Evolutionary conservation across 2,329 filamentous ascomycete genomes (phyloP).

Genomic region (Lachnum nothofagi): DNA sequence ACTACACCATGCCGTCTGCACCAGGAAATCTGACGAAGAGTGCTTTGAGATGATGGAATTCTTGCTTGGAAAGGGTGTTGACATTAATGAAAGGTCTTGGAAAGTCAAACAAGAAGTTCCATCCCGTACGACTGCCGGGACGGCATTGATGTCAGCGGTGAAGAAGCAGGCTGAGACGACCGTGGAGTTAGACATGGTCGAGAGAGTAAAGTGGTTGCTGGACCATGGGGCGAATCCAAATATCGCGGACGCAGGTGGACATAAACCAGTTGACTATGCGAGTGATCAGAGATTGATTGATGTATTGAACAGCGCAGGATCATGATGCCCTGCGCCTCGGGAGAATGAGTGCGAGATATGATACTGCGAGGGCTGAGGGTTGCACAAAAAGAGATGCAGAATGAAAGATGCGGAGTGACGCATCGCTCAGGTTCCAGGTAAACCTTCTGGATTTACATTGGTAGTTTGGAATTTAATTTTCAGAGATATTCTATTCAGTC

Average conservation of each 20-base stretch:
- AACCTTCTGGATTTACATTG: too few relatives aligned
- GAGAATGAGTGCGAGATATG: too few relatives aligned
- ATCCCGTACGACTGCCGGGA: background rate
- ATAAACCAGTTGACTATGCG: background rate
- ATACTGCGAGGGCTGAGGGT: too few relatives aligned
- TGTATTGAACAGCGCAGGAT: background rate
- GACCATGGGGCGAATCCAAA: background rate
- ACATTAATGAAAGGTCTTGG: background rate
- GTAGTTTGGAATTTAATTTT: too few relatives aligned
- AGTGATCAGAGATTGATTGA: background rate
- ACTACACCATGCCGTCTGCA: constrained; percentile 1
- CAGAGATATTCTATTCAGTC: too few relatives aligned
- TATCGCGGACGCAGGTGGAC: background rate
- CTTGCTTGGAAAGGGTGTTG: background rate
- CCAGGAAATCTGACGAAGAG: background rate
- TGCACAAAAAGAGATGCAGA: too few relatives aligned
- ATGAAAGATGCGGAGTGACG: too few relatives aligned
- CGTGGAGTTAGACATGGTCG: background rate
- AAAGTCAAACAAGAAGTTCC: background rate
- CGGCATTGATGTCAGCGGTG: background rate
- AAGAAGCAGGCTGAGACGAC: background rate
- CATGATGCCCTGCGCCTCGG: too few relatives aligned
- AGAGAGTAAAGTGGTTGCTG: background rate
- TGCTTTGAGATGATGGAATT: background rate
- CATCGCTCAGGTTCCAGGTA: too few relatives aligned